Conservation (phyloP, 352 stramenopile species). For the Globisporangium takayamanum region DNA sequence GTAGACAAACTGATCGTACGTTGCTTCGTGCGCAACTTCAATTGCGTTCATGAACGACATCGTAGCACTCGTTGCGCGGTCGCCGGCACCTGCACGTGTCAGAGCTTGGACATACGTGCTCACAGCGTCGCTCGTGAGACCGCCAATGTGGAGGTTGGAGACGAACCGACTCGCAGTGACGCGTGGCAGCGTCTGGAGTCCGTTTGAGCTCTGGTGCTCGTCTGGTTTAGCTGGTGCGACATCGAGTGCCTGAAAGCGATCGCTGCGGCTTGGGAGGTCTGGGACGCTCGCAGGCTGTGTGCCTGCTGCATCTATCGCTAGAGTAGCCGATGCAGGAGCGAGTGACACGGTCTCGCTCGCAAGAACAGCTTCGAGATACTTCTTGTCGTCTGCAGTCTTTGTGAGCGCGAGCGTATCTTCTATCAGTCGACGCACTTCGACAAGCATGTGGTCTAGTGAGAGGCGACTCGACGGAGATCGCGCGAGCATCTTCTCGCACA, state of each 20-base stretch:
- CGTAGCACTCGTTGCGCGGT: slow-evolving; percentile 17
- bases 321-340: not conserved
- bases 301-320: not conserved
- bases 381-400: slow-evolving; percentile 14
- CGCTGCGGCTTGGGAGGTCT: slow-evolving; percentile 2
- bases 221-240: not conserved
- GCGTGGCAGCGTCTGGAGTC: not conserved
- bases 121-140: not conserved
- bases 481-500: slow-evolving; percentile 29
- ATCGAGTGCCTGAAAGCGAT: not conserved
- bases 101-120: slow-evolving; percentile 3
- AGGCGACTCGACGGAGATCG: slow-evolving; percentile 19
- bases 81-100: slow-evolving; percentile 4
- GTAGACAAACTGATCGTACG: slow-evolving; percentile 51
- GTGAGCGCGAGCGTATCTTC: slow-evolving; percentile 23
- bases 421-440: slow-evolving; percentile 19
- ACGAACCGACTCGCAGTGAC: slow-evolving; percentile 29
- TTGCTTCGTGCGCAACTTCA: slow-evolving; percentile 28
- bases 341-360: not conserved
- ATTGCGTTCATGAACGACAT: slow-evolving; percentile 24
- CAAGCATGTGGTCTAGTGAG: slow-evolving; percentile 16
- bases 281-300: not conserved
- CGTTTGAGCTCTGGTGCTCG: not conserved
- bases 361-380: slow-evolving; percentile 6
- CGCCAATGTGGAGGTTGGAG: slow-evolving; percentile 47